A percentile compares a stretch with the other conserved stretches of the same genome.
These are phyloP conservation scores for Irpex sp. DNA, from an alignment of 1,284 basidiomycete species.

Conservation along the genomic window DNA sequence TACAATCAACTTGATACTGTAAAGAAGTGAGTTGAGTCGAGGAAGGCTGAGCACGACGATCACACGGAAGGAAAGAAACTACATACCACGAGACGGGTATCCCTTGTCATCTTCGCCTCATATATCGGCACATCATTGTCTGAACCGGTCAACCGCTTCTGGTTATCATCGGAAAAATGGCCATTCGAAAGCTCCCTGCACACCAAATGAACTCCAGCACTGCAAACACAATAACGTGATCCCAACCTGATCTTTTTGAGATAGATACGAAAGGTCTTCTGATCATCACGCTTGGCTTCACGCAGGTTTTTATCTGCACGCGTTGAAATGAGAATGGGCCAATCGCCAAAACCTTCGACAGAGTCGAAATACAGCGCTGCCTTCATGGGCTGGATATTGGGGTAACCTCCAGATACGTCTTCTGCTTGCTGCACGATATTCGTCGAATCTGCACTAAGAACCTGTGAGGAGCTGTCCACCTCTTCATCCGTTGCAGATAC, in stretches of 20 bases:
- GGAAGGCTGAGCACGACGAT: not conserved
- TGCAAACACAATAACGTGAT: not conserved
- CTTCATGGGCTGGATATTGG: slow-evolving; percentile 45
- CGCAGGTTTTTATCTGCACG: slow-evolving; percentile 41
- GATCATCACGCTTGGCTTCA: slow-evolving; percentile 34
- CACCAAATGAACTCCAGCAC: not conserved
- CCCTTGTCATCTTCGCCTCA: slow-evolving; percentile 65
- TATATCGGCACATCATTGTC: slow-evolving; percentile 49
- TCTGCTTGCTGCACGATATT: not conserved
- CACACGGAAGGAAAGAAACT: no score
- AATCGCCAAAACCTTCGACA: slow-evolving; percentile 47
- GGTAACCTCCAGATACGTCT: slow-evolving; percentile 14
- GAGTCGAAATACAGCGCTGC: slow-evolving; percentile 47
- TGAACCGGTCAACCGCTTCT: slow-evolving; percentile 52
- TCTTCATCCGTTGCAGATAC: not conserved
- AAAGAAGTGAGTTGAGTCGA: not conserved
- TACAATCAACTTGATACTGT: slow-evolving; percentile 64
- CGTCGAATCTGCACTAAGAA: not conserved
- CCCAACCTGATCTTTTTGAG: slow-evolving; percentile 57
- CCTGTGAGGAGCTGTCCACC: not conserved
- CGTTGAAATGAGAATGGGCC: slow-evolving; percentile 45
- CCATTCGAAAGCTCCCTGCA: slow-evolving; percentile 61
- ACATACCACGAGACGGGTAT: slow-evolving; percentile 58
- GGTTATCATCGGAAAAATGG: slow-evolving; percentile 65
- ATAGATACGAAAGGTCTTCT: slow-evolving; percentile 40